Conservation (phyloP, 2,329 filamentous ascomycete species). For the Diaporthe nobilis region DNA sequence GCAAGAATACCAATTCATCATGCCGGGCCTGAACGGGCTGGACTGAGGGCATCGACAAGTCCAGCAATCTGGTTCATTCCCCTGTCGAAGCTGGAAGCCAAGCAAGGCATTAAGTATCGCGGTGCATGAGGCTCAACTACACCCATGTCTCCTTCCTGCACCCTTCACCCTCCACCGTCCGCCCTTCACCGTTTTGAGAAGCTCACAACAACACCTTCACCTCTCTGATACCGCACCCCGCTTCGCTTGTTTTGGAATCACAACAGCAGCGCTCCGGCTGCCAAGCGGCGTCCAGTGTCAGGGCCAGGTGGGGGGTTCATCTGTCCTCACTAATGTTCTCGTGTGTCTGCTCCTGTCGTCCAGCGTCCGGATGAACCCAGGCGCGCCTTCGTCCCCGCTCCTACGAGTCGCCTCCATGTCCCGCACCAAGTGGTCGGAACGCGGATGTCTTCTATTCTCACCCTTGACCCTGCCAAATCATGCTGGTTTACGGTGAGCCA, state of each 20-base stretch:
- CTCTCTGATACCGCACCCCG: constrained; percentile 9
- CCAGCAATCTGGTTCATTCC: not conserved
- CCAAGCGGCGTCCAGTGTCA: constrained; percentile 19
- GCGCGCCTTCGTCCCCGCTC: constrained; percentile 11
- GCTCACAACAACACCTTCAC: not conserved
- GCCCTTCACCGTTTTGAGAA: not conserved
- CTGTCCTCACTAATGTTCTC: not conserved
- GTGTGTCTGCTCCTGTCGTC: constrained; percentile 8
- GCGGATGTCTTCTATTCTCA: not conserved
- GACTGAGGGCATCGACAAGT: constrained; percentile 16
- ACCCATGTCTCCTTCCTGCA: constrained; percentile 20
- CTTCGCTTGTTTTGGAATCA: constrained; percentile 30
- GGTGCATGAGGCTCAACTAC: constrained; percentile 6
- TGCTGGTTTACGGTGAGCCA: not conserved
- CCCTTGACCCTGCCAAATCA: constrained; percentile 22
- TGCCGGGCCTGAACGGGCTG: not conserved
- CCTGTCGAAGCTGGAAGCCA: constrained; percentile 12
- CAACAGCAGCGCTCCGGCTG: not conserved
- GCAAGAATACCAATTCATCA: not conserved
- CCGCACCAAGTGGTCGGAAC: constrained; percentile 1
- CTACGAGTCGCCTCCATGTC: constrained; percentile 17
- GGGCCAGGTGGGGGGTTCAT: constrained; percentile 7
- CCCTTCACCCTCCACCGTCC: not conserved
- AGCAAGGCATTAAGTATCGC: constrained; percentile 13
- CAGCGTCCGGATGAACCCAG: constrained; percentile 21